Evolutionary conservation across 2,329 filamentous ascomycete species (phyloP).

Genomic region (Hypoxylon sp.): DNA sequence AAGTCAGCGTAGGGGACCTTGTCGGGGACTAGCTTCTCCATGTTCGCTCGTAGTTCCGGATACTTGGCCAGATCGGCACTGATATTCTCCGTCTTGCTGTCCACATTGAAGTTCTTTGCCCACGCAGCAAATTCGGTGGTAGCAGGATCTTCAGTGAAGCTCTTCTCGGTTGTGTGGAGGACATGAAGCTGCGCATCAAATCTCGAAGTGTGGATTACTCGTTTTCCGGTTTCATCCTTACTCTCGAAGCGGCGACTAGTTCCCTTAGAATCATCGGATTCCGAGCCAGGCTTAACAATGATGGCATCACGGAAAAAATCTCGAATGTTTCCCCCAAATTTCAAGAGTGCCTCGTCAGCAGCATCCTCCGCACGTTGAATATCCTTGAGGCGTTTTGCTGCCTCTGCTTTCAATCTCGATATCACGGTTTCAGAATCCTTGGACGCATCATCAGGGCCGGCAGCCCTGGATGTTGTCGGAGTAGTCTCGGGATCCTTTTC

Average conservation of each 20-base stretch:
- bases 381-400: conserved; percentile 86
- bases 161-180: conserved; percentile 87
- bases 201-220: conserved; percentile 93
- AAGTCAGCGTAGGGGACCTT: conserved; percentile 90
- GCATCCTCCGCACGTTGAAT: conserved; percentile 94
- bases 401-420: conserved; percentile 81
- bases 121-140: conserved; percentile 82
- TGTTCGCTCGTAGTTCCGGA: conserved; percentile 84
- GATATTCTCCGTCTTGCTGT: conserved; percentile 87
- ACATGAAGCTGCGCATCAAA: conserved; percentile 97
- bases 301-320: conserved; percentile 94
- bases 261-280: conserved; percentile 64
- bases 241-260: conserved; percentile 89
- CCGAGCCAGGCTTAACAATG: conserved; percentile 82
- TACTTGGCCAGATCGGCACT: conserved; percentile 87
- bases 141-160: conserved; percentile 85
- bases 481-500: conserved; percentile 61
- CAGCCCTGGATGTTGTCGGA: conserved; percentile 61
- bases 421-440: conserved; percentile 76
- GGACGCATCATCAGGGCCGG: conserved; percentile 60
- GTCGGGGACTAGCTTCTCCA: conserved; percentile 97
- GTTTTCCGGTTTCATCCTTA: conserved; percentile 89
- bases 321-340: conserved; percentile 90
- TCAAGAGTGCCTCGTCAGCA: conserved; percentile 92
- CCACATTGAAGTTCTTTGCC: conserved; percentile 81